Evolutionary conservation across 129 eudicot genomes (phyloP).

Genomic region (Artemisia annua): DNA sequence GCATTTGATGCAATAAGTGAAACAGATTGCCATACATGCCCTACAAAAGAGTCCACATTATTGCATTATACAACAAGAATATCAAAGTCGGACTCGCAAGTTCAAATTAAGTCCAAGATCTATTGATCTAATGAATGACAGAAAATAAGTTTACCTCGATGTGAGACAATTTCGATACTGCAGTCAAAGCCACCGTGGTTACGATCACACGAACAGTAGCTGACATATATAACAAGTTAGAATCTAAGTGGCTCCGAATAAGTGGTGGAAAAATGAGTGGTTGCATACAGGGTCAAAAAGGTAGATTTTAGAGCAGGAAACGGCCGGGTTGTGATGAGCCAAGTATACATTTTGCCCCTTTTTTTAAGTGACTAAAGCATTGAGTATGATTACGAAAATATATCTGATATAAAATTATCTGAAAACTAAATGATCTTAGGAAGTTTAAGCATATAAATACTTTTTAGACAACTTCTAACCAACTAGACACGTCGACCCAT

Average conservation of each 20-base stretch:
- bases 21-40: slow-evolving; percentile 87
- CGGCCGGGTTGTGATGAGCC: slow-evolving; percentile 2
- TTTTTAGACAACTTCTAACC: slow-evolving; percentile 1
- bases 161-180: slow-evolving; percentile 80
- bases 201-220: slow-evolving; percentile 93
- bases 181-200: slow-evolving; percentile 96
- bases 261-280: background rate
- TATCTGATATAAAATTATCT: background rate
- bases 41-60: slow-evolving; percentile 43
- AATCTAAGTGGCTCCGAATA: background rate
- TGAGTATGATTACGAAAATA: background rate
- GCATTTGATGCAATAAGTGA: slow-evolving; percentile 91
- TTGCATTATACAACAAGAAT: background rate
- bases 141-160: slow-evolving; percentile 48
- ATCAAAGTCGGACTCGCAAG: background rate
- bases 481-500: background rate
- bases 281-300: background rate
- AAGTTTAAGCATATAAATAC: background rate
- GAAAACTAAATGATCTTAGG: background rate
- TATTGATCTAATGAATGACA: background rate
- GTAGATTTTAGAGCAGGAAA: background rate
- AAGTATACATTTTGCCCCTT: too few species aligned
- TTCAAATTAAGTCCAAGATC: background rate
- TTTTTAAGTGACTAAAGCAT: background rate
- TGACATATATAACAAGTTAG: slow-evolving; percentile 32